These are phyloP conservation scores for Saccharomycopsis sp. DNA, from an alignment of 805 yeast genomes.

Conservation along the genomic window DNA sequence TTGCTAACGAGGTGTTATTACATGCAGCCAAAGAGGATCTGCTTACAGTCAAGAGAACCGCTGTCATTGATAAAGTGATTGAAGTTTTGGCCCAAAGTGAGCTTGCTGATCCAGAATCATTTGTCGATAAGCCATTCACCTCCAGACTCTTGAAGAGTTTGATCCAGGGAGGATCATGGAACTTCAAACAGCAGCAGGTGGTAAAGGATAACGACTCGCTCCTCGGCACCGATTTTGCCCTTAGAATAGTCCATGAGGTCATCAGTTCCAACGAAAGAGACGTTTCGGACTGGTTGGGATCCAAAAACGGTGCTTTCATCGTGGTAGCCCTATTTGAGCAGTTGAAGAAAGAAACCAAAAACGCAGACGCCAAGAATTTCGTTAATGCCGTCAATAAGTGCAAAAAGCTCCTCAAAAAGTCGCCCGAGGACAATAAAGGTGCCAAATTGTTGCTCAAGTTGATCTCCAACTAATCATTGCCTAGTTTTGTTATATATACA, in stretches of 20 bases:
- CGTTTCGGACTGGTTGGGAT: conserved; percentile 61
- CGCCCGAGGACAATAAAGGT: conserved; percentile 56
- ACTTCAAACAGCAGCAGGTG: conserved; percentile 50
- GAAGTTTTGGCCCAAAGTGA: conserved; percentile 58
- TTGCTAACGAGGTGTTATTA: conserved; percentile 66
- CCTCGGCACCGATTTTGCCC: conserved; percentile 56
- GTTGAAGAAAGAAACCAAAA: conserved; percentile 37
- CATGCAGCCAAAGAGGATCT: conserved; percentile 39
- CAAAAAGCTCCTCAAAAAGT: conserved; percentile 38
- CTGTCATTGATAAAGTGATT: conserved; percentile 48
- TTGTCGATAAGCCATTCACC: conserved; percentile 64
- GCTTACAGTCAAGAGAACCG: conserved; percentile 31
- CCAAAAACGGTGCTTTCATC: conserved; percentile 68
- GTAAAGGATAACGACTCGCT: conserved; percentile 39
- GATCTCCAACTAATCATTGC: conserved; percentile 9
- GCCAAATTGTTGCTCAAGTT: conserved; percentile 45
- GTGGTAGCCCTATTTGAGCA: conserved; percentile 74
- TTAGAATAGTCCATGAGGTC: conserved; percentile 14
- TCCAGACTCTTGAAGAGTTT: conserved; percentile 68
- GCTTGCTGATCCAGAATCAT: conserved; percentile 47
- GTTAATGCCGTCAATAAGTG: conserved; percentile 46
- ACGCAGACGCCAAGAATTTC: conserved; percentile 41
- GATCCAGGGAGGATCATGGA: conserved; percentile 84
- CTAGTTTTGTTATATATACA: background rate
- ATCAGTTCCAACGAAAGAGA: conserved; percentile 42